Base-by-base conservation (phyloP, 2,329 filamentous ascomycete species). In the Fusarium luffae region DNA sequence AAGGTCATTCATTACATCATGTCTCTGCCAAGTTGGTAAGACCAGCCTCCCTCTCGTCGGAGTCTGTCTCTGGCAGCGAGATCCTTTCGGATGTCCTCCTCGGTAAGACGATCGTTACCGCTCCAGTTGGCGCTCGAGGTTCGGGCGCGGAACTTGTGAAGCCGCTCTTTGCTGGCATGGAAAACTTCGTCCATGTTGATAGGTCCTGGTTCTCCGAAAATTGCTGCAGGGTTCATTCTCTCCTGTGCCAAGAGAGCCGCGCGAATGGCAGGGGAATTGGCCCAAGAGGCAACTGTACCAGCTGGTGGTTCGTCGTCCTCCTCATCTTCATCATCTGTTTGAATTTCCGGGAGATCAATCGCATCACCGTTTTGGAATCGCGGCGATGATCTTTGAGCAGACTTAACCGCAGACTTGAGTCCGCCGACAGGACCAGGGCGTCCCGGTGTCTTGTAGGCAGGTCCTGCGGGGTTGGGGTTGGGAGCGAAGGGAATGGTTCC, bases 131-230 rank as follows among this genome's bases (percentile, higher is more conserved):
- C 97, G 80, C 93, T 97, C 73, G 93, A 97, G 7, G 95, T 98
- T 59, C 96, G 88, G 54, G 93, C 90, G 19, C 97, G 89, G 85
- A 98, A 98, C 77, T 93, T 93, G 83, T 93, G 92, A 79, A 92
- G 89, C 69, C 92, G 85, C 59, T 95, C 93, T 79, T 94, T 94
- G 80, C 92, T 94, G 79, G 94, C 93, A 80, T 87, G 92, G 81
- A 99, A 99, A 32, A 98, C 94, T 77, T 98, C 94, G 76, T 99
- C 97, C 91, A 99, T 96, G 76, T 93, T 93, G 70, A 99, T 85
- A 14, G 94, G 93, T 13, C 88, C 90, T 25, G 97, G 93, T 1
- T 93, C 92, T 0, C 96, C 96, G 76, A 99, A 99, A 55, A 99
- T 92, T 40, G 87, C 84, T 75, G 93, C 89, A 1, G 94, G 93